These are phyloP conservation scores for Asterella californica DNA, from an alignment of 225 moss, liverwort and hornwort genomes.

Conservation along the genomic window DNA sequence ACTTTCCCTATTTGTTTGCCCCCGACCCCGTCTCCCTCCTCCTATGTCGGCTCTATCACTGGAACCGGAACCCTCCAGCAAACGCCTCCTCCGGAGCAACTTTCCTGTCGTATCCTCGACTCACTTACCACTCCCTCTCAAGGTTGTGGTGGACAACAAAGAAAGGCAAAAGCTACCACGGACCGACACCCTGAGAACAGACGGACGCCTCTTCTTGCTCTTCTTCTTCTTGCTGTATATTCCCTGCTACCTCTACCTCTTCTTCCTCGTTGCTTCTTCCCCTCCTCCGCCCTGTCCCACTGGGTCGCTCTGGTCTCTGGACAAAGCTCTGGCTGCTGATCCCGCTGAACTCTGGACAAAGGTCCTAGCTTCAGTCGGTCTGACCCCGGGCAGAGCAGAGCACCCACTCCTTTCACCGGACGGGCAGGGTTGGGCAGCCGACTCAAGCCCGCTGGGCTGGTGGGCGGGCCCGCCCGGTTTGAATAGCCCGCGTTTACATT, in stretches of 20 bases:
- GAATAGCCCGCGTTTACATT: constrained; percentile 5
- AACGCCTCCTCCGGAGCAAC: not conserved
- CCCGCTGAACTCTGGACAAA: not conserved
- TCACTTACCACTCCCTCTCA: not conserved
- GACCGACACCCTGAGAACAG: not conserved
- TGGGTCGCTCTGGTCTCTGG: not conserved
- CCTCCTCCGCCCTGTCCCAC: no score
- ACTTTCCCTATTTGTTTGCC: not conserved
- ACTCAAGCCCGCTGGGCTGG: not conserved
- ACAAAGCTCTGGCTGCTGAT: not conserved
- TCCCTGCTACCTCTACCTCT: not conserved
- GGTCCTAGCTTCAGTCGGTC: not conserved
- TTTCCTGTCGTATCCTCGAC: not conserved
- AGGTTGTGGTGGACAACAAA: not conserved
- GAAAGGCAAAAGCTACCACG: not conserved
- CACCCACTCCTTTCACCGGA: not conserved
- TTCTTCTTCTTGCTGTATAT: not conserved
- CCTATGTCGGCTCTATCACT: not conserved
- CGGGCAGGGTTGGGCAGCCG: constrained; percentile 1
- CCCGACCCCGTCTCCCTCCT: not conserved
- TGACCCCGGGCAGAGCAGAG: not conserved
- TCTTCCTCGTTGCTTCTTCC: not conserved
- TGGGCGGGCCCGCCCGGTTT: not conserved
- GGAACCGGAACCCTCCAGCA: not conserved
- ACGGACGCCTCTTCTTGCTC: not conserved